A percentile compares a stretch with the other conserved stretches of the same genome.
These are phyloP conservation scores for Ascochyta clinopodiicola DNA, from an alignment of 2,329 filamentous ascomycete species.

Conservation along the genomic window DNA sequence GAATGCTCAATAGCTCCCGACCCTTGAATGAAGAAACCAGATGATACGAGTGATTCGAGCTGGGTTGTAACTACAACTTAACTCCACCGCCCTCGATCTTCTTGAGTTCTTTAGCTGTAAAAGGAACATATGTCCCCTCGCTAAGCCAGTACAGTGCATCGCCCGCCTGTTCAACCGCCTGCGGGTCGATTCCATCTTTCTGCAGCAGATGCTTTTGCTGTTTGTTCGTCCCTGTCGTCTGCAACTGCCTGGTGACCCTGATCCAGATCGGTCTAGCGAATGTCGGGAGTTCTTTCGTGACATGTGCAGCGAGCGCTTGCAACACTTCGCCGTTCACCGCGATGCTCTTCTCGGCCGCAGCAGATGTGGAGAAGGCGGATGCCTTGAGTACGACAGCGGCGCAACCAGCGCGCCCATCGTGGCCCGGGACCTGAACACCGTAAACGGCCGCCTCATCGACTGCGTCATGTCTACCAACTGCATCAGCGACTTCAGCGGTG, in stretches of 20 bases:
- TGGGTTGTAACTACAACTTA: conserved; percentile 32
- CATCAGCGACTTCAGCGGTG: conserved; percentile 53
- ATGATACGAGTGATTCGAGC: too few species aligned
- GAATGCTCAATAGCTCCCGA: not conserved
- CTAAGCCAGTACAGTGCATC: conserved; percentile 53
- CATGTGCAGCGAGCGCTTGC: conserved; percentile 44
- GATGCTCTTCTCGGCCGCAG: conserved; percentile 10
- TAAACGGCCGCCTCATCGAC: conserved; percentile 55
- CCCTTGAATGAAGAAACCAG: too few species aligned
- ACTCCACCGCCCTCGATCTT: conserved; percentile 34
- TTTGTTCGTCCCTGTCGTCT: conserved; percentile 57
- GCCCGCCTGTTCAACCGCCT: conserved; percentile 43
- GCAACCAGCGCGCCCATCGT: conserved; percentile 55
- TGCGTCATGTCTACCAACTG: conserved; percentile 47
- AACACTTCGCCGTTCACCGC: conserved; percentile 24
- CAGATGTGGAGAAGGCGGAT: conserved; percentile 8
- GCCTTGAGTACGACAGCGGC: conserved; percentile 49
- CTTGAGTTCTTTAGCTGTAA: conserved; percentile 34
- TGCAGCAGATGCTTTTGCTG: conserved; percentile 53
- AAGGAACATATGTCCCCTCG: conserved; percentile 36
- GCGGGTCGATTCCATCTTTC: conserved; percentile 52
- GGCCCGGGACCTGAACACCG: conserved; percentile 52
- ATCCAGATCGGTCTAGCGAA: conserved; percentile 56
- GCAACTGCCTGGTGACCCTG: conserved; percentile 47
- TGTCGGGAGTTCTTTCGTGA: conserved; percentile 46